Base-by-base conservation (phyloP, 306 rosid genomes). In the Abrus precatorius region DNA sequence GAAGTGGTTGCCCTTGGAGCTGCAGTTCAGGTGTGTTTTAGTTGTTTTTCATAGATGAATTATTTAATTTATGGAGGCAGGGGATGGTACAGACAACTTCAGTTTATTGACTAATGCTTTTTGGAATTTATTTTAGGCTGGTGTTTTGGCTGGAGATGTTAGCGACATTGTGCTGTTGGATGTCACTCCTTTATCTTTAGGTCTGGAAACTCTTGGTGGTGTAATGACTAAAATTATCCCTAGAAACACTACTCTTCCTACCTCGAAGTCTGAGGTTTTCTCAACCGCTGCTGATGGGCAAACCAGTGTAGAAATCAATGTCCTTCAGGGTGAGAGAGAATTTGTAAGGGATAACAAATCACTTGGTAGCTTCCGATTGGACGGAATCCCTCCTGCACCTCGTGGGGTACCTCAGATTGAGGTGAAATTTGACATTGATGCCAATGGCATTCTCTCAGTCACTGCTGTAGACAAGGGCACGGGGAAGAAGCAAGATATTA, bases 341-440 rank as follows among this genome's bases (percentile, higher is more conserved):
- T 93, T 95, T 71, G 97, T 95, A 4, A 86, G 98, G 89, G 99
- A 93, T 83, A 95, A 95, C 80, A 95, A 95, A 80, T 95, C 99
- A 72, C 93, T 95, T 30, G 98, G 99, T 50, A 95, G 98, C 80
- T 95, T 95, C 92, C 93, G 98, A 3, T 83, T 95, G 80, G 99
- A 95, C 32, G 99, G 99, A 52, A 95, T 95, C 63, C 97, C 98
- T 0, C 98, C 98, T 41, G 99, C 97, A 1, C 99, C 96, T 0
- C 95, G 97, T 2, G 99, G 99, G 54, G 98, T 91, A 72, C 99
- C 99, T 55, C 99, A 95, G 86, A 91, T 95, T 66, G 99, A 95
- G 88, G 99, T 95, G 80, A 95, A 95, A 64, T 95, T 93, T 3
- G 99, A 95, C 82, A 93, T 95, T 7, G 99, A 93, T 67, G 99